Base-by-base conservation (phyloP, 306 rosid species). In the Comarum palustre region DNA sequence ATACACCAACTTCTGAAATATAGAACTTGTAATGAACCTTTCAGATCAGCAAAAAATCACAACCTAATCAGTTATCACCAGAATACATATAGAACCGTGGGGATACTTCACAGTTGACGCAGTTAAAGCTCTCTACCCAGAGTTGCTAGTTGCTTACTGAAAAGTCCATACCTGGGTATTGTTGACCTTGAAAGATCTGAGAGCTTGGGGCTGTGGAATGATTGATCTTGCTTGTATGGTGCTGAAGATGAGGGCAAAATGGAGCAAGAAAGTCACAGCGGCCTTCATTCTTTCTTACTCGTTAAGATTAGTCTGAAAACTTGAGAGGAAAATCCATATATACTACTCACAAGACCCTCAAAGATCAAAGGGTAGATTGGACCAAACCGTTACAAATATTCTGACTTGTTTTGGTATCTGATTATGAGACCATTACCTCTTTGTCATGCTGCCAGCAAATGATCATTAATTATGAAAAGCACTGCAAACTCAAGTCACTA, bases 181-280 rank as follows among this genome's bases (percentile, higher is more conserved):
- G 70, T 71, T 76, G 78, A 80, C 66, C 64, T 71, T 78, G 77
- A 80, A 83, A 74, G 85, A 84, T 57, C 76, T 20, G 41, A 67
- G 82, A 54, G 86, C 22, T n/a, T 80, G 83, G 32, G 87, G 87
- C 46, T 43, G 84, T 20, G 70, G 60, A 19, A 73, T 19, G 59
- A 63, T 17, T 43, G 86, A 80, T 1, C 43, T 64, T 65, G 87
- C 81, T n/a, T 52, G 76, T 10, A 85, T 75, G 74, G 76, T 71
- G 73, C 75, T 39, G 69, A 69, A 38, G 71, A 85, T 6, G 76
- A 82, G 20, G 71, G 59, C 52, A 3, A 82, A 20, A 42, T 43
- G 39, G 59, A 85, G 83, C 57, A 87, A n/a, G 59, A 78, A 46
- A 25, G 74, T 43, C 15, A 67, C 27, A 25, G 66, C 0, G 20